Conservation (phyloP, 1,139 yeast species). For the Lodderomyces beijingensis region DNA sequence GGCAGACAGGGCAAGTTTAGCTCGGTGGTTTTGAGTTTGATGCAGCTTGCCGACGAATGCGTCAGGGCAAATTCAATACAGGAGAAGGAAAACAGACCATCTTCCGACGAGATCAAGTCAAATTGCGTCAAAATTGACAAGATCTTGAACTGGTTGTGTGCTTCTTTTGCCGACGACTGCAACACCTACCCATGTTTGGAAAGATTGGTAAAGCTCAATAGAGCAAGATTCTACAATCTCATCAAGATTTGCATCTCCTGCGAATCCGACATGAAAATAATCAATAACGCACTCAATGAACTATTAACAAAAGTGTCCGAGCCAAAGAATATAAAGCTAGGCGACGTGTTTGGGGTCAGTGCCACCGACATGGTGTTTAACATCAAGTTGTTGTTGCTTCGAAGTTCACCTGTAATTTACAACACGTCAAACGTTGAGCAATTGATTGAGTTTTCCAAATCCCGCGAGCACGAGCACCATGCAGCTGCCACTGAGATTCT, state of each 20-base stretch:
- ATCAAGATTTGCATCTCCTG: conserved; percentile 51
- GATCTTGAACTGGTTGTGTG: conserved; percentile 61
- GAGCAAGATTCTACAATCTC: conserved; percentile 53
- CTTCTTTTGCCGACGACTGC: conserved; percentile 50
- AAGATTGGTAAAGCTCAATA: conserved; percentile 49
- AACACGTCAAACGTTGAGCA: conserved; percentile 63
- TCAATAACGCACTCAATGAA: conserved; percentile 60
- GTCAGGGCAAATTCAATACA: conserved; percentile 27
- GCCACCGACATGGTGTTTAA: conserved; percentile 48
- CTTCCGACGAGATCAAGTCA: conserved; percentile 17
- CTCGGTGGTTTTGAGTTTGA: conserved; percentile 31
- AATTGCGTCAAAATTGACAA: conserved; percentile 42
- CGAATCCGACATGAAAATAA: conserved; percentile 57
- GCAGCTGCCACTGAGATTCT: conserved; percentile 49
- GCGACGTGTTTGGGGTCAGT: conserved; percentile 22
- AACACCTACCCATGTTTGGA: conserved; percentile 48
- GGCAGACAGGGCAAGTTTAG: conserved; percentile 64
- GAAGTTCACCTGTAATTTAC: conserved; percentile 59
- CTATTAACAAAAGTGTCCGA: conserved; percentile 52
- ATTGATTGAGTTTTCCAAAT: conserved; percentile 46
- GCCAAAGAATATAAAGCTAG: conserved; percentile 40
- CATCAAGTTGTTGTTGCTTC: conserved; percentile 53
- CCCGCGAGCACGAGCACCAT: conserved; percentile 24
- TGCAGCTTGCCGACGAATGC: conserved; percentile 32
- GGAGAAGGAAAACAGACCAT: conserved; percentile 33